Evolutionary conservation across 441 rosid species (phyloP).

Genomic region (Croton laevigatus): DNA sequence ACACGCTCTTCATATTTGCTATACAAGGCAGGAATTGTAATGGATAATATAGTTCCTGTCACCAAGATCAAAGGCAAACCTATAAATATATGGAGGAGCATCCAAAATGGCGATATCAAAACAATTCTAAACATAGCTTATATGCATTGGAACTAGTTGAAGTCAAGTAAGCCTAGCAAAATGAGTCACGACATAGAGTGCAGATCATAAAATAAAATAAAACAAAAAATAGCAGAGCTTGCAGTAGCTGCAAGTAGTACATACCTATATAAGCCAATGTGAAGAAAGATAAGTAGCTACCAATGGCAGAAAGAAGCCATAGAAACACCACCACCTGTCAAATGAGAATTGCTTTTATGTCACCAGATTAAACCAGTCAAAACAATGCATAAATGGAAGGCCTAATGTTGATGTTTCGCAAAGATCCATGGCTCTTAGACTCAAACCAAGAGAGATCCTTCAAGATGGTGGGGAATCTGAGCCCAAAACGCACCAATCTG

Average conservation of each 20-base stretch:
- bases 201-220: background rate
- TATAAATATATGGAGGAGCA: constrained; percentile 1
- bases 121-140: background rate
- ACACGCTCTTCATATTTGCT: constrained; percentile 56
- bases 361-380: background rate
- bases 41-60: constrained; percentile 68
- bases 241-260: constrained; percentile 22
- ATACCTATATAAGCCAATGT: constrained; percentile 84
- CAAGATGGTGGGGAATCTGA: background rate
- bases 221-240: background rate
- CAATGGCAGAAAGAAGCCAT: constrained; percentile 84
- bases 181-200: background rate
- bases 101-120: background rate
- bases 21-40: constrained; percentile 79
- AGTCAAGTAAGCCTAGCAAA: background rate
- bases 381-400: background rate
- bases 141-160: background rate
- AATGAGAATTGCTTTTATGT: constrained; percentile 3
- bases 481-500: background rate
- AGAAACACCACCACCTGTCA: constrained; percentile 81
- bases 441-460: background rate
- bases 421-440: background rate
- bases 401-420: background rate
- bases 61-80: constrained; percentile 25
- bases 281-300: constrained; percentile 82